phyloP scores from a whole-genome alignment of 2,329 filamentous ascomycete genomes.

The Cercospora zeae-maydis region DNA sequence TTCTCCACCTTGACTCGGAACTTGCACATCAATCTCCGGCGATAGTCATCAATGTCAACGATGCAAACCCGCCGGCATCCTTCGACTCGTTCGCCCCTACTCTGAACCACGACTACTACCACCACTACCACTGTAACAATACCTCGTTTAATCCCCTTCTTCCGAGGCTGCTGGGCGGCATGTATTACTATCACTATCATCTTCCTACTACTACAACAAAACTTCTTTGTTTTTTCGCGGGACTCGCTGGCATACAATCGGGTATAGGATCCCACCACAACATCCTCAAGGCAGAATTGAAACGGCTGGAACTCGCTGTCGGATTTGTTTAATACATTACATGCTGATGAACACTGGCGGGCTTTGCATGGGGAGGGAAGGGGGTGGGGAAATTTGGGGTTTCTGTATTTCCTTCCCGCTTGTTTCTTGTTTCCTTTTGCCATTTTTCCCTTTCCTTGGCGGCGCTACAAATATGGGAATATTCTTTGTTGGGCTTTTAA shows the following conservation, averaged over 20 bases:
- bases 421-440: no score
- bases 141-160: background rate
- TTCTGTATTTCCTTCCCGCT: no score
- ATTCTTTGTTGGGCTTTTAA: constrained; percentile 9
- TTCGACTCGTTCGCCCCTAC: background rate
- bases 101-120: background rate
- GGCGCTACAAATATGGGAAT: background rate
- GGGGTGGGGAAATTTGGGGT: no score
- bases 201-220: no score
- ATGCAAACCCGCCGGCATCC: background rate
- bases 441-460: no score
- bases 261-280: constrained; percentile 3
- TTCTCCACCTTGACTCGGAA: background rate
- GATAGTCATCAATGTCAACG: background rate
- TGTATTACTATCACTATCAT: constrained; percentile 16
- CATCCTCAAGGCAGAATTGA: background rate
- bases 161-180: constrained; percentile 21
- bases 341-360: constrained; percentile 5
- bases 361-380: constrained; percentile 4
- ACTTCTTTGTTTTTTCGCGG: background rate
- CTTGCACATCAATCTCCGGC: background rate
- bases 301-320: constrained; percentile 4
- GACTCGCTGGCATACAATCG: background rate
- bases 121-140: background rate
- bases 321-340: constrained; percentile 18